Conservation (phyloP, 1,139 yeast species). For the Zygosaccharomyces sapae region DNA sequence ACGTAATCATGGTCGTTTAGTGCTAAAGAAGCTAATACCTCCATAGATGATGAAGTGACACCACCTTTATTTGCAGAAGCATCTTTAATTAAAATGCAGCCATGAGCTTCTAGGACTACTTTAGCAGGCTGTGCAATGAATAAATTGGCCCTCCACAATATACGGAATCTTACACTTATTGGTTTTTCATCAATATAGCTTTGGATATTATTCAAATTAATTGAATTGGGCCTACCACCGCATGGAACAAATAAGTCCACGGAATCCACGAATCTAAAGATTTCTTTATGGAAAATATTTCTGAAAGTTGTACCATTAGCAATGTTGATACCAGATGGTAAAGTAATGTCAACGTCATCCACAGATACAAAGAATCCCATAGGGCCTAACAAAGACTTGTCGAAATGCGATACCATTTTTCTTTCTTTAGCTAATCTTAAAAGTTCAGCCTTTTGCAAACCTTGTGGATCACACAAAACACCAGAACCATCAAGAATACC, state of each 20-base stretch:
- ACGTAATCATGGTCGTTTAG: constrained; percentile 84
- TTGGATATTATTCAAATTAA: constrained; percentile 79
- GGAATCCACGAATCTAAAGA: constrained; percentile 62
- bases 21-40: constrained; percentile 90
- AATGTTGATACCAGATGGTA: constrained; percentile 71
- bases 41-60: constrained; percentile 93
- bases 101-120: constrained; percentile 77
- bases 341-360: constrained; percentile 73
- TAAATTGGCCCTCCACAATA: constrained; percentile 90
- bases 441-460: constrained; percentile 77
- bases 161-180: constrained; percentile 79
- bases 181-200: constrained; percentile 65
- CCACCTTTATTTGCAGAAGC: constrained; percentile 99
- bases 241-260: constrained; percentile 91
- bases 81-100: constrained; percentile 84
- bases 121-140: constrained; percentile 94
- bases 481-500: constrained; percentile 96
- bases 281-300: constrained; percentile 79
- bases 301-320: constrained; percentile 90
- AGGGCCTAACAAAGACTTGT: constrained; percentile 59
- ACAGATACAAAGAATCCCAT: constrained; percentile 80
- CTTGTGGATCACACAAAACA: constrained; percentile 86
- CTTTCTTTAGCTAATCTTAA: constrained; percentile 73
- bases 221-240: constrained; percentile 98
- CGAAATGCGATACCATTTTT: constrained; percentile 68